Percentiles rank a stretch among this genome's conserved stretches.
These are phyloP conservation scores for Fusarium sp. DNA, from an alignment of 2,329 filamentous ascomycete genomes.

Conservation along the genomic window DNA sequence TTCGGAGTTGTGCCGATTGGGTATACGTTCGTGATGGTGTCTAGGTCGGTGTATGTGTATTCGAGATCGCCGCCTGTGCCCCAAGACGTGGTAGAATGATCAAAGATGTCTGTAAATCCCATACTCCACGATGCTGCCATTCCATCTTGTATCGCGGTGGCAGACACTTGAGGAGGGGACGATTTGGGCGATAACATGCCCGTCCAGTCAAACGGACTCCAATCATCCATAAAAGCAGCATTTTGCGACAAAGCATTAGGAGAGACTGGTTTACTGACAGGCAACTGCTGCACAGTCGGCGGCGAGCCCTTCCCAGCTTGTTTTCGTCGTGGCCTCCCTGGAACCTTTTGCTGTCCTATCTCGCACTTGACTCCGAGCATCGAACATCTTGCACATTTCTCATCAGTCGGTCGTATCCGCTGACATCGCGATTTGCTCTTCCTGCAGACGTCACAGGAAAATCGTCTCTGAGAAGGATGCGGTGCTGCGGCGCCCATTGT, in stretches of 20 bases:
- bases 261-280: neutral
- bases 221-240: rapidly evolving
- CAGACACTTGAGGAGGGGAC: neutral
- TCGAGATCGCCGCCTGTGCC: rapidly evolving
- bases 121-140: neutral
- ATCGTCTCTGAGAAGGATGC: neutral
- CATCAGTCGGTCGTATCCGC: neutral
- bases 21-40: neutral
- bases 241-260: rapidly evolving
- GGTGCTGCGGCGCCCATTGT: neutral
- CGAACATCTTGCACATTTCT: neutral
- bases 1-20: rapidly evolving
- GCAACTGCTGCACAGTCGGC: neutral
- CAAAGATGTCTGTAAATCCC: neutral
- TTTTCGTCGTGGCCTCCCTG: neutral
- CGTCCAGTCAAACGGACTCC: neutral
- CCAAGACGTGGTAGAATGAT: neutral
- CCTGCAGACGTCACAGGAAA: neutral
- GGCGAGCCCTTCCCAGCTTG: neutral
- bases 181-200: rapidly evolving
- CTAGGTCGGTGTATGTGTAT: neutral
- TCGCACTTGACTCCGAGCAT: neutral
- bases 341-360: neutral
- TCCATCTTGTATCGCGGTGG: rapidly evolving
- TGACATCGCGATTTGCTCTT: neutral